phyloP scores from a whole-genome alignment of 2,329 filamentous ascomycete genomes.

The Colletotrichum viniferum region DNA sequence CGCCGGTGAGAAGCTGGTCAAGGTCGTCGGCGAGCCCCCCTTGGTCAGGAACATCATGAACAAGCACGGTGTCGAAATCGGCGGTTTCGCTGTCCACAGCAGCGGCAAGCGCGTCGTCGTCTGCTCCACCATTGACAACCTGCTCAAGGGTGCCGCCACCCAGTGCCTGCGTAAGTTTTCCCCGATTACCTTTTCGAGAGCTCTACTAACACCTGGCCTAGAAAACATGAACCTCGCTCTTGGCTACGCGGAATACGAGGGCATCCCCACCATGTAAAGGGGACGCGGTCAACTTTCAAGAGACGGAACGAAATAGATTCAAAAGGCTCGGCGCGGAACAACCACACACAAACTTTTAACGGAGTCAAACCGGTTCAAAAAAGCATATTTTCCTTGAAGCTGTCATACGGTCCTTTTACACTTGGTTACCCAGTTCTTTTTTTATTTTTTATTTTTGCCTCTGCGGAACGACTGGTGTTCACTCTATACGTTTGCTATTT shows the following conservation, averaged over 20 bases:
- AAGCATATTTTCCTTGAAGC: conserved; percentile 7
- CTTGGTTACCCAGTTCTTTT: not conserved
- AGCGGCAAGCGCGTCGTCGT: conserved; percentile 92
- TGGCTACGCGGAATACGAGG: conserved; percentile 87
- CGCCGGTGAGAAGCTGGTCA: conserved; percentile 93
- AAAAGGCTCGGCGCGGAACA: conserved; percentile 15
- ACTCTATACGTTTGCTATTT: not conserved
- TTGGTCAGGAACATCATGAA: conserved; percentile 81
- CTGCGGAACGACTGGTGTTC: not conserved
- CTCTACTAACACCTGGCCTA: conserved; percentile 32
- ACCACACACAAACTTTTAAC: conserved; percentile 6
- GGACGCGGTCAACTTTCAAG: not conserved
- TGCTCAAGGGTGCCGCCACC: conserved; percentile 90
- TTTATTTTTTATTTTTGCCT: not conserved
- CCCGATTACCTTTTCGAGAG: not conserved
- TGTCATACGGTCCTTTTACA: not conserved
- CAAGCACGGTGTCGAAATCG: conserved; percentile 91
- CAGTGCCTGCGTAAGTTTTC: conserved; percentile 82
- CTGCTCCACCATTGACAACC: conserved; percentile 91
- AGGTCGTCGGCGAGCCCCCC: conserved; percentile 87
- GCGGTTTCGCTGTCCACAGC: conserved; percentile 91
- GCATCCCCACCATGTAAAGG: conserved; percentile 67
- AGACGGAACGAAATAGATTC: conserved; percentile 9
- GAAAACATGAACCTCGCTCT: conserved; percentile 96
- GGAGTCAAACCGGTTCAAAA: conserved; percentile 21